These are phyloP conservation scores for Dillenia turbinata DNA, from an alignment of 164 flowering plant species.

Conservation along the genomic window DNA sequence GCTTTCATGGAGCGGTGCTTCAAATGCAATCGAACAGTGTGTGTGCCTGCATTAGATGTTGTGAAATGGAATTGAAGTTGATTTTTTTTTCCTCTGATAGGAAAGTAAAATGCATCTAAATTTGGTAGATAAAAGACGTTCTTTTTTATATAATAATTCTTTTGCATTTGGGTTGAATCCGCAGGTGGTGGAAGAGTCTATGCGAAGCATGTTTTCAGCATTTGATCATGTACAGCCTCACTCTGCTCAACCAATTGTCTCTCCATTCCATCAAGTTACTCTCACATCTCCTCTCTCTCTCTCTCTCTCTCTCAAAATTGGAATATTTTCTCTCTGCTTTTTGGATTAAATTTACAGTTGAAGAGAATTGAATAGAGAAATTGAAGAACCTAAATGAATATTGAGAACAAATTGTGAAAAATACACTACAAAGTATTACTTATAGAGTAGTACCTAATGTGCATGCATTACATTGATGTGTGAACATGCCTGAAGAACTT, in stretches of 20 bases:
- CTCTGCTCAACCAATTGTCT: constrained; percentile 35
- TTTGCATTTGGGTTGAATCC: not conserved
- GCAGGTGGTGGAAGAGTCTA: constrained; percentile 39
- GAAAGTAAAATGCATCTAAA: not conserved
- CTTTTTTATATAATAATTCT: not conserved
- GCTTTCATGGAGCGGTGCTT: constrained; percentile 25
- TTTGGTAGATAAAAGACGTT: not conserved
- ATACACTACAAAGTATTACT: too few species aligned
- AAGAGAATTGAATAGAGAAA: not conserved
- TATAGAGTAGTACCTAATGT: too few species aligned
- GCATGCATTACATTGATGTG: too few species aligned
- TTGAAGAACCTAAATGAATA: too few species aligned
- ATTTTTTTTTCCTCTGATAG: not conserved
- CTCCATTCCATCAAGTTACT: constrained; percentile 47
- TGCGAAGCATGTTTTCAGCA: constrained; percentile 51
- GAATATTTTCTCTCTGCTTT: not conserved
- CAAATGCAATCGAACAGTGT: constrained; percentile 10
- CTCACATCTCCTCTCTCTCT: not conserved
- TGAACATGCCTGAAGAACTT: too few species aligned
- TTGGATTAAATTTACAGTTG: not conserved
- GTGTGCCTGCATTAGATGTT: not conserved
- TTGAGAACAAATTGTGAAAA: too few species aligned
- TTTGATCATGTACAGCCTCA: constrained; percentile 59
- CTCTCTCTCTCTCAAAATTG: too few species aligned
- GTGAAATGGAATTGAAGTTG: constrained; percentile 5